Percentiles rank a stretch among this genome's conserved stretches.
phyloP scores from a whole-genome alignment of 2,329 filamentous ascomycete genomes.

The Lecanicillium sp. region DNA sequence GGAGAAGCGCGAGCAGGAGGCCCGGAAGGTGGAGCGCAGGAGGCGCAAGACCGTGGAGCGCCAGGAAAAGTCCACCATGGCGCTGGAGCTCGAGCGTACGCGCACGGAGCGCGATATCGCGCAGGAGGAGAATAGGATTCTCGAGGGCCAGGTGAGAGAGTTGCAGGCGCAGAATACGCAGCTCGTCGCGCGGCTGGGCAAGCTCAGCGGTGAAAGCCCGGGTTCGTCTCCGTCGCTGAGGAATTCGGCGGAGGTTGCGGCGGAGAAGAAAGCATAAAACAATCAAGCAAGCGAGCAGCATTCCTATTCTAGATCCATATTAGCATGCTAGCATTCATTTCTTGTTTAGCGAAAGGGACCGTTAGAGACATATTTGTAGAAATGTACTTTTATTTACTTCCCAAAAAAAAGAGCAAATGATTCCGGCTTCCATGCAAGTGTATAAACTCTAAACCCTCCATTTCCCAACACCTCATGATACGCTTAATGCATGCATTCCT shows the following conservation, averaged over 20 bases:
- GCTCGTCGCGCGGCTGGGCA: constrained; percentile 50
- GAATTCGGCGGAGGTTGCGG: not conserved
- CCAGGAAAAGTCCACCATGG: constrained; percentile 44
- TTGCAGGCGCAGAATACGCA: constrained; percentile 55
- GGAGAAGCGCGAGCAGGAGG: constrained; percentile 56
- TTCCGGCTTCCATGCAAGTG: too few relatives aligned
- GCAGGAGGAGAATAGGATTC: constrained; percentile 45
- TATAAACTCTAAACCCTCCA: too few relatives aligned
- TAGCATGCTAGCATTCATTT: too few relatives aligned
- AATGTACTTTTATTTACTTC: too few relatives aligned
- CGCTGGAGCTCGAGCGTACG: constrained; percentile 46
- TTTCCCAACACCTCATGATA: too few relatives aligned
- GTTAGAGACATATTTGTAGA: too few relatives aligned
- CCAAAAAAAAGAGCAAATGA: too few relatives aligned
- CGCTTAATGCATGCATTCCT: too few relatives aligned
- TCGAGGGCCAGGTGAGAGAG: constrained; percentile 50
- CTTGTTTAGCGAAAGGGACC: too few relatives aligned
- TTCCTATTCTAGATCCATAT: not conserved
- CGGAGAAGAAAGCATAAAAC: not conserved
- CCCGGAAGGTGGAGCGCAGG: constrained; percentile 50
- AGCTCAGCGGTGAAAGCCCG: constrained; percentile 19
- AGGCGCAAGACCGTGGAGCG: constrained; percentile 46
- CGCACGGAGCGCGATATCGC: constrained; percentile 48
- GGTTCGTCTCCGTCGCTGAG: not conserved
- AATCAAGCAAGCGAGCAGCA: too few relatives aligned